Conservation (phyloP, 495 filamentous ascomycete genomes). For the Pyrenopolyporus hunteri region DNA sequence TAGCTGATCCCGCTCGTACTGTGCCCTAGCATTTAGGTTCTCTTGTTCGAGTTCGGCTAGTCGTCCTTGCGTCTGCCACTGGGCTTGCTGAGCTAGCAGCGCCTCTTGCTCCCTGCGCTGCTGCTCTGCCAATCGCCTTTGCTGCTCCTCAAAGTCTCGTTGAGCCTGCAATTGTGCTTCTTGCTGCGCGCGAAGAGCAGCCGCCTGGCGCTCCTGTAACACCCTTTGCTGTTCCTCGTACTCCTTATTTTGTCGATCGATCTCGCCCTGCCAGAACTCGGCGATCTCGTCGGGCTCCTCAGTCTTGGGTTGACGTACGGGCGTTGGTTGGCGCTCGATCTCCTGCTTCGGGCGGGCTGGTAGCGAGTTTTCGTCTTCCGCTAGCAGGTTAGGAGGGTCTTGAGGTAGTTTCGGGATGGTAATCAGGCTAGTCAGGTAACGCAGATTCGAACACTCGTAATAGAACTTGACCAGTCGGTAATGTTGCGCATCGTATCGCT, state of each 20-base stretch:
- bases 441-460: slow-evolving; percentile 96
- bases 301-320: slow-evolving; percentile 65
- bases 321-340: slow-evolving; percentile 67
- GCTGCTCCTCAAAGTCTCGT: slow-evolving; percentile 93
- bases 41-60: slow-evolving; percentile 93
- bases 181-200: slow-evolving; percentile 68
- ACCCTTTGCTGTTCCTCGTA: slow-evolving; percentile 92
- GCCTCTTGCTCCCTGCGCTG: slow-evolving; percentile 90
- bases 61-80: slow-evolving; percentile 89
- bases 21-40: slow-evolving; percentile 90
- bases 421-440: slow-evolving; percentile 94
- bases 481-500: slow-evolving; percentile 92
- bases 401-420: slow-evolving; percentile 94
- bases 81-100: slow-evolving; percentile 81
- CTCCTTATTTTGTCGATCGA: slow-evolving; percentile 86
- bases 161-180: slow-evolving; percentile 82
- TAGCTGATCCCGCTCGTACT: slow-evolving; percentile 95
- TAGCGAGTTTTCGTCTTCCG: slow-evolving; percentile 80
- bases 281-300: slow-evolving; percentile 93
- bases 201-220: slow-evolving; percentile 80
- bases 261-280: slow-evolving; percentile 97
- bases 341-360: slow-evolving; percentile 81
- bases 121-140: slow-evolving; percentile 84
- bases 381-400: slow-evolving; percentile 86
- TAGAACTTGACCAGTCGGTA: slow-evolving; percentile 96